Base-by-base conservation (phyloP, 345 rosid genomes). In the Populus pruinosa region DNA sequence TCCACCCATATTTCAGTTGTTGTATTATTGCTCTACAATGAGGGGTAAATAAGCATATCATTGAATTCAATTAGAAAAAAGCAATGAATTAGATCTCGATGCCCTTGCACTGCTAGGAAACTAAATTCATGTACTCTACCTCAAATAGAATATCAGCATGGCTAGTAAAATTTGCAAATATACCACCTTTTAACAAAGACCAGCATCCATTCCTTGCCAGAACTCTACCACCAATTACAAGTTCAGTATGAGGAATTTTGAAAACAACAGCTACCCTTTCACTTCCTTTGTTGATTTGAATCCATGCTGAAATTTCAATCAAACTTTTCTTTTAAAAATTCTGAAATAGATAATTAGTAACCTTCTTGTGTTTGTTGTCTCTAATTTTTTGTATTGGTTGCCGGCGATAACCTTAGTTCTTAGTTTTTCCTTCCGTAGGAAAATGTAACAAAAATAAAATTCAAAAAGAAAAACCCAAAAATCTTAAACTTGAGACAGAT, bases 141-240 rank as follows among this genome's bases (percentile, higher is more conserved):
- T 90, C 70, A 39, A 94, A 83, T 70, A 86, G 74, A 76, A 91
- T 80, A 36, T 90, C 87, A 41, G 78, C 88, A 50, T 74, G 78
- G 69, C 86, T 81, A 17, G 92, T 80, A 81, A 86, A 84, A 74
- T 91, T 80, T 4, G 93, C 90, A 38, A 74, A 79, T 4, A 90
- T 50, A 49, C 97, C 98, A 49, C 94, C 97, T 87, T 91, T 90
- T 44, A 92, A 86, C 77, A 92, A 61, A 65, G 97, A 90, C 98
- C 98, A 94, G 83, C 96, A 94, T 29, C 93, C 87, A 12, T 84
- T 66, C 61, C 79, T 81, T 5, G 98, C 93, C 8, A 71, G 21
- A 21, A 86, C 87, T 82, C 78, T 73, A 67, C 93, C 96, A 2
- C 79, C 90, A 20, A 18, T 82, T 29, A 85, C 79, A 75, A 86